Evolutionary conservation across 371 early-diverging fungal species (phyloP), one percentile per base, ranked within the genome.

Genomic region (Mortierella sp.): DNA sequence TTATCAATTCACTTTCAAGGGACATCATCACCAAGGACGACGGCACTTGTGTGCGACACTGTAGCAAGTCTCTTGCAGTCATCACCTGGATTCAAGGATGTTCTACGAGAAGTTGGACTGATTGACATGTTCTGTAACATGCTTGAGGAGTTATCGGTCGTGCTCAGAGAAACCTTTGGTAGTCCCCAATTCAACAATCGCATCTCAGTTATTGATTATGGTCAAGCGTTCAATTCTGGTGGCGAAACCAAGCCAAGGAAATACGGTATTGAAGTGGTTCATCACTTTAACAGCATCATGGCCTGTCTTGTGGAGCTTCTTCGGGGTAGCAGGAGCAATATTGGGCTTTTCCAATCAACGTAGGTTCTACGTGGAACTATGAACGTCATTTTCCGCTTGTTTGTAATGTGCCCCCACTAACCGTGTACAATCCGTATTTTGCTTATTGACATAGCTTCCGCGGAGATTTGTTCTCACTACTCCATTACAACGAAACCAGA

Each of bases 21-120:
- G 24, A 80, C 79, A n/a, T 82, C 89, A 0, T 82, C 86, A 4
- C 85, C 85, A 10, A 79, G 79, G 45, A 67, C 87, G 17, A 82
- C 86, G 16, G 78, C 78, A 1, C 62, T 87, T 17, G 85, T 88
- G 16, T 87, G 86, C 49, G 72, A 79, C 16, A 82, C 83, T 16
- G 81, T 86, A 29, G 71, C 79, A 2, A 55, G 58, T 21, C 59
- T 88, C 8, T 66, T 91, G 8, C 79, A 73, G 19, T 67, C 77
- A 21, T 84, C 85, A 8, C 60, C 80, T 12, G 83, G 86, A 52
- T 84, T 88, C 60, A 80, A 81, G 45, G 79, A 80, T 31, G 88
- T 88, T 1, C 78, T 86, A 47, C 87, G 88, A 24, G 89, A 89
- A 57, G 84, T 89, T 27, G 90, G 90, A n/a, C 60, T 90, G 27